Base-by-base conservation (phyloP, 306 rosid species). In the Cucurbita argyrosperma region DNA sequence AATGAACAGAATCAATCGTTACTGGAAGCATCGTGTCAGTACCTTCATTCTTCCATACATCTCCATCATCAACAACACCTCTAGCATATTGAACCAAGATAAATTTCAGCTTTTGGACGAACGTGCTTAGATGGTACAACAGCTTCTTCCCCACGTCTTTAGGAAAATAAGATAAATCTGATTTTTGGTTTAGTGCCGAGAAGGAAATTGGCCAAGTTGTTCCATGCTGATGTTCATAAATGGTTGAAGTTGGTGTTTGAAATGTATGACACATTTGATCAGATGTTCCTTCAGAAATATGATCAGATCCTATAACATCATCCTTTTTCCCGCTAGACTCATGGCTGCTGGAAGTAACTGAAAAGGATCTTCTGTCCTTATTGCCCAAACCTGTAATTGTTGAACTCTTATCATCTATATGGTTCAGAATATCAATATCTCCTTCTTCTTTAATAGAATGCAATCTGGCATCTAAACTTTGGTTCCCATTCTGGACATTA, bases 1-100 rank as follows among this genome's bases (percentile, higher is more conserved):
- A 88, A 79, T 82, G 85, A 75, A 94, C 90, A 83, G 97, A 86
- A 84, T 94, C 98, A 59, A 94, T 77, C 23, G 87, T 81, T 39
- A 94, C 82, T 38, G 96, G 97, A 85, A 89, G 80, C 79, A 76
- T 76, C 77, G 76, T 84, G 57, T 73, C 77, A 73, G 77, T 66
- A 50, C 88, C 89, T 79, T 85, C 89, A 76, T 81, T 64, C 76
- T 83, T 89, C 76, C 35, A 79, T 74, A 75, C 64, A 86, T 79
- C 80, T 37, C 69, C 74, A 74, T 76, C 81, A 38, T 87, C 81
- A 71, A 79, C 82, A 76, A 83, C 69, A 81, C 82, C 86, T 65
- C 88, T 85, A 76, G 84, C 80, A 69, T 86, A 76, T 2, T 80
- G 72, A 76, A 83, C 81, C 78, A 79, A 56, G 63, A 77, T 77